These are phyloP conservation scores for Medicago lupulina DNA, from an alignment of 306 rosid species.

Conservation along the genomic window DNA sequence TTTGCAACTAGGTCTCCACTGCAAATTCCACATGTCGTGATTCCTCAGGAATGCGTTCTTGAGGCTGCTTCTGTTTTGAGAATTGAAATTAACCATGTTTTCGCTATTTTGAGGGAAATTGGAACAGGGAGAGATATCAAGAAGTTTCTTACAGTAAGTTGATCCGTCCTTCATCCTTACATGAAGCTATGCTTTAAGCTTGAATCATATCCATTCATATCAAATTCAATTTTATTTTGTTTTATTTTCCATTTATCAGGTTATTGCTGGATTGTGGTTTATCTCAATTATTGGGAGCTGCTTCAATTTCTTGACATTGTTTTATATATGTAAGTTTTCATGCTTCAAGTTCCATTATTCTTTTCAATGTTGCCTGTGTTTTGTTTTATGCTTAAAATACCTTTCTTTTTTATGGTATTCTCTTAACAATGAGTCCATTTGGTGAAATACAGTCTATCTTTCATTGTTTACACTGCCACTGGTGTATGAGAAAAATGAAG, in stretches of 20 bases:
- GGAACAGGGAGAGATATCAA: constrained; percentile 77
- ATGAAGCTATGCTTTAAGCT: constrained; percentile 17
- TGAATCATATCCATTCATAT: constrained; percentile 1
- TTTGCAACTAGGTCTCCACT: constrained; percentile 64
- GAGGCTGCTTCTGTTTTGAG: constrained; percentile 59
- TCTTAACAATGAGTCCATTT: constrained; percentile 35
- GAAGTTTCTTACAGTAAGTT: constrained; percentile 69
- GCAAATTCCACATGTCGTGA: constrained; percentile 59
- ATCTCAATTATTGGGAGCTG: constrained; percentile 70
- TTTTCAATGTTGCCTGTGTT: not conserved
- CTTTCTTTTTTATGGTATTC: constrained; percentile 20
- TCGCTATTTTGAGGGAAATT: constrained; percentile 59
- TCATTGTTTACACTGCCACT: constrained; percentile 75
- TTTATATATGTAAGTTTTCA: constrained; percentile 67
- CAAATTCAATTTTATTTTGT: not conserved
- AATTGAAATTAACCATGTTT: constrained; percentile 58
- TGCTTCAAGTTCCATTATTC: constrained; percentile 3
- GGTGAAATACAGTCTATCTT: constrained; percentile 55
- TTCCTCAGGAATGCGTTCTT: constrained; percentile 60
- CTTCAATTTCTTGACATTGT: constrained; percentile 74
- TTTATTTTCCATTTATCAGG: constrained; percentile 50
- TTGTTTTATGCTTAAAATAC: not conserved
- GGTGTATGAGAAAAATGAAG: constrained; percentile 77
- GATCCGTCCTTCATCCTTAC: constrained; percentile 27
- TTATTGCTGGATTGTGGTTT: constrained; percentile 65